Evolutionary conservation across 2,329 filamentous ascomycete genomes (phyloP).

Genomic region (Exophiala oligosperma): DNA sequence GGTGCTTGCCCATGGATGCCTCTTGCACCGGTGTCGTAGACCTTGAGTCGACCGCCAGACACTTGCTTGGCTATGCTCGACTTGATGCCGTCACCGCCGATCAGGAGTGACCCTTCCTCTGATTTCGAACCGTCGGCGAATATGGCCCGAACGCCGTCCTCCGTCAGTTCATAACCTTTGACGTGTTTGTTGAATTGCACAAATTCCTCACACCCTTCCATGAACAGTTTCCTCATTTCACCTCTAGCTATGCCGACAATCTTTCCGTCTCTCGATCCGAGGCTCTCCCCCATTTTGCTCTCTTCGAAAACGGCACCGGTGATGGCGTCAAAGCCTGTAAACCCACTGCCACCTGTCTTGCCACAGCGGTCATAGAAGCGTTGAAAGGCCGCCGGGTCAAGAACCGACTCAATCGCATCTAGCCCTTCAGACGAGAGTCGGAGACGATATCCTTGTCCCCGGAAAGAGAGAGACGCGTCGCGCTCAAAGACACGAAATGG

Average conservation of each 20-base stretch:
- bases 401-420: constrained; percentile 57
- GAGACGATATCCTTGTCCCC: constrained; percentile 42
- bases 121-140: constrained; percentile 63
- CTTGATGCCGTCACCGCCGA: constrained; percentile 64
- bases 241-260: constrained; percentile 63
- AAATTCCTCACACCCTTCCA: constrained; percentile 55
- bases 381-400: constrained; percentile 35
- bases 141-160: constrained; percentile 53
- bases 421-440: constrained; percentile 32
- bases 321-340: constrained; percentile 52
- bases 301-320: constrained; percentile 50
- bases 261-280: constrained; percentile 58
- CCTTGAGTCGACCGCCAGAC: constrained; percentile 57
- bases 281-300: constrained; percentile 30
- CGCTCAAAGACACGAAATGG: constrained; percentile 41
- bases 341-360: constrained; percentile 56
- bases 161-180: constrained; percentile 58
- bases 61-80: constrained; percentile 62
- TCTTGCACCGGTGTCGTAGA: constrained; percentile 63
- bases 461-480: constrained; percentile 33
- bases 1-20: constrained; percentile 68
- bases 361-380: constrained; percentile 35
- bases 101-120: constrained; percentile 58
- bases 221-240: constrained; percentile 62
- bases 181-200: constrained; percentile 60